Evolutionary conservation across 257 asterid genomes (phyloP).

Genomic region (Nicotiana tomentosiformis): DNA sequence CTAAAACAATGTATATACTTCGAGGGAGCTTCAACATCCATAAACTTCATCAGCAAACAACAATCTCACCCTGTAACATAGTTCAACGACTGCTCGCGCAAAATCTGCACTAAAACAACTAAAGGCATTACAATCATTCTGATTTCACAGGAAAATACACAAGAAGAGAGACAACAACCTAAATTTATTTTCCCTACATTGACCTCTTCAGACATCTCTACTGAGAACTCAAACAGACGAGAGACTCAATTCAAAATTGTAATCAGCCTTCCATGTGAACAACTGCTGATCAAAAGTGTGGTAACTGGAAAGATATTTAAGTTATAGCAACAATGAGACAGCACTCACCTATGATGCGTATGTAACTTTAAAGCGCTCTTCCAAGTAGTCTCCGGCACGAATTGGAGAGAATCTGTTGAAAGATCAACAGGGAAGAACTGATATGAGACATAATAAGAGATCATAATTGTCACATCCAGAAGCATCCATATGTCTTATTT

Average conservation of each 20-base stretch:
- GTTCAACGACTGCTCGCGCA: neutral
- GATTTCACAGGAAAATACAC: neutral
- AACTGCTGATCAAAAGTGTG: neutral
- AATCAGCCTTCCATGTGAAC: neutral
- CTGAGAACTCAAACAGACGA: neutral
- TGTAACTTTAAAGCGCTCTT: slow-evolving; percentile 37
- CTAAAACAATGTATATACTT: neutral
- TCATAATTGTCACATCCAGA: neutral
- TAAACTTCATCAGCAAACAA: neutral
- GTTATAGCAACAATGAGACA: neutral
- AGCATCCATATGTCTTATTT: neutral
- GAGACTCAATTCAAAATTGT: neutral
- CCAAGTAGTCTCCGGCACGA: slow-evolving; percentile 45
- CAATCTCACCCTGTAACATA: neutral
- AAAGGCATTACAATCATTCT: neutral
- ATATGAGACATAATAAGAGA: neutral
- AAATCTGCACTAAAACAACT: neutral
- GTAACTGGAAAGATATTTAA: neutral
- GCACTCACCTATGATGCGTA: slow-evolving; percentile 17
- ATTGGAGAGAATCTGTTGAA: slow-evolving; percentile 46
- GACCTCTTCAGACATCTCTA: neutral
- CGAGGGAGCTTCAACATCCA: neutral
- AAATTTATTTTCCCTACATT: neutral
- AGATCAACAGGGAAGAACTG: neutral
- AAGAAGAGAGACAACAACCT: neutral